A percentile compares a stretch with the other conserved stretches of the same genome.
Conservation (phyloP, 202 grass and related monocot species). For the Saccharum hybrid region DNA sequence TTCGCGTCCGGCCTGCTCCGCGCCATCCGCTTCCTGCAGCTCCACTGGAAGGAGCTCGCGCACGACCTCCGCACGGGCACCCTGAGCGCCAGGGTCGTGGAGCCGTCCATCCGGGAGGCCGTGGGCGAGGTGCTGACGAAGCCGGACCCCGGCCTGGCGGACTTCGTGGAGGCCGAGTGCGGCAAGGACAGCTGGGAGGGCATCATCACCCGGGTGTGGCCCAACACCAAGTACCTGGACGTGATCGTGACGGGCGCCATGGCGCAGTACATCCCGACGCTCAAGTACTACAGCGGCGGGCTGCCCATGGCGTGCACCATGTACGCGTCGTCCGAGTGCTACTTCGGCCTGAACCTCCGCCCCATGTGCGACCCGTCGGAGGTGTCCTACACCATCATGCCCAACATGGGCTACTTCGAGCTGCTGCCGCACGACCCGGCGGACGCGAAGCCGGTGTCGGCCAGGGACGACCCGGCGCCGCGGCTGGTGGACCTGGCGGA, state of each 20-base stretch:
- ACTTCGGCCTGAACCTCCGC: slow-evolving; percentile 91
- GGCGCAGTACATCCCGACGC: slow-evolving; percentile 95
- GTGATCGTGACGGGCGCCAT: slow-evolving; percentile 97
- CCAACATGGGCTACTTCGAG: slow-evolving; percentile 96
- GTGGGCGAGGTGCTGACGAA: slow-evolving; percentile 56
- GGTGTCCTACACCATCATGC: slow-evolving; percentile 96
- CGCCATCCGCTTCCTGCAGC: slow-evolving; percentile 88
- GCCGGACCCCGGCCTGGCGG: slow-evolving; percentile 56
- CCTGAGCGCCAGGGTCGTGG: slow-evolving; percentile 50
- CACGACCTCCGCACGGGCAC: slow-evolving; percentile 68
- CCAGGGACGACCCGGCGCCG: slow-evolving; percentile 15
- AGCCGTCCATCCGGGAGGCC: slow-evolving; percentile 64
- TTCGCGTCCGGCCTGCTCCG: slow-evolving; percentile 97
- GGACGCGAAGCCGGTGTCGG: neutral
- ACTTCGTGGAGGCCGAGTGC: slow-evolving; percentile 63
- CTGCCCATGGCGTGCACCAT: slow-evolving; percentile 95
- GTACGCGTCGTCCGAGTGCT: slow-evolving; percentile 94
- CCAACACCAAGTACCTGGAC: slow-evolving; percentile 97
- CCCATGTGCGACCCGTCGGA: slow-evolving; percentile 77
- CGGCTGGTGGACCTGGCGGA: slow-evolving; percentile 71
- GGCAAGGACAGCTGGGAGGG: slow-evolving; percentile 58
- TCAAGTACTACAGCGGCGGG: slow-evolving; percentile 85
- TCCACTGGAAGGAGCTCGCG: slow-evolving; percentile 78
- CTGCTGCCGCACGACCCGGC: slow-evolving; percentile 67
- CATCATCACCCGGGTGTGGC: slow-evolving; percentile 81